Base-by-base conservation (phyloP, 1,284 basidiomycete species). In the Somion occarium region DNA sequence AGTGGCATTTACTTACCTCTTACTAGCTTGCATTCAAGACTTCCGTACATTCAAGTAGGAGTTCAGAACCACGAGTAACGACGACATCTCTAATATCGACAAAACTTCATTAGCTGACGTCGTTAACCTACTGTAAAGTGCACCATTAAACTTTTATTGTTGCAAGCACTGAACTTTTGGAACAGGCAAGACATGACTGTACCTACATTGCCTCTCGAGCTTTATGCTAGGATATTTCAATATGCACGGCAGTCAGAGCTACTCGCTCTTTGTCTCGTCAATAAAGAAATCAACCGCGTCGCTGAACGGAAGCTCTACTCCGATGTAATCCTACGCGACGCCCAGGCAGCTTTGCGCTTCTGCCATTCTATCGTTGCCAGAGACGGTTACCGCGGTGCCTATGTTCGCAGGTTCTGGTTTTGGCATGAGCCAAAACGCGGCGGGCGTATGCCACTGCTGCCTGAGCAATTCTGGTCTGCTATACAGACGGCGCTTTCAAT, bases 221-320 rank as follows among this genome's bases (percentile, higher is more conserved):
- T 66, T 2, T 59, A 39, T 43, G 51, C 55, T 24, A 48, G 55
- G 1, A 60, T 69, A 34, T 59, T 56, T 1, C 58, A 58, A n/a
- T 54, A 64, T 38, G 48, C 58, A 5, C 26, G 48, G 2, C 24
- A 37, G 11, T 42, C 46, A 11, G 65, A 67, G 34, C 54, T 67
- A 23, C 52, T 61, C 15, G 53, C 56, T 13, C 57, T 69, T 19
- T 55, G 57, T 22, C 55, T 57, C 38, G 59, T 57, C 1, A 61
- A 53, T 48, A 67, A 62, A 49, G 53, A 56, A 11, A 53, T 67
- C 19, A 61, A 63, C 26, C 50, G 54, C 18, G 56, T 61, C n/a
- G 63, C 66, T 5, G 67, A 68, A 43, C 49, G 57, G 0, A 56
- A 52, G 30, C 46, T 70, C 2, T 69, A 70, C 54, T 51, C 56